Evolutionary conservation across 2,329 filamentous ascomycete species (phyloP).

Genomic region (Neodidymelliopsis sp.): DNA sequence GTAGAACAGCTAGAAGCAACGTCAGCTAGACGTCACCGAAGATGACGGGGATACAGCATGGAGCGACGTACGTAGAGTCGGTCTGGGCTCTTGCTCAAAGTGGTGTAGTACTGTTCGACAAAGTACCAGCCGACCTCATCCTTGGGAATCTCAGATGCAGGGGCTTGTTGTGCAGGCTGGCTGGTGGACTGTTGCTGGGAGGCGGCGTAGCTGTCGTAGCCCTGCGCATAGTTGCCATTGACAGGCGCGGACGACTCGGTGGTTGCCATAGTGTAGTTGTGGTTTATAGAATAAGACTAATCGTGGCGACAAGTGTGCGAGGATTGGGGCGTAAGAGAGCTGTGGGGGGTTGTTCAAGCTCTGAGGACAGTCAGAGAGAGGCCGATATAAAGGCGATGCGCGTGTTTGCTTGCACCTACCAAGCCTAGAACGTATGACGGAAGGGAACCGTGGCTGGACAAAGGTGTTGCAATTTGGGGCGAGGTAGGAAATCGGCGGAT

Average conservation of each 20-base stretch:
- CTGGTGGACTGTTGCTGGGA: constrained; percentile 37
- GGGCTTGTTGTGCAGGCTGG: constrained; percentile 38
- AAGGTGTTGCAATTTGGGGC: constrained; percentile 4
- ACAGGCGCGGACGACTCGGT: constrained; percentile 49
- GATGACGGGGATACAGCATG: neutral
- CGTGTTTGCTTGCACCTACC: constrained; percentile 24
- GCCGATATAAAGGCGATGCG: constrained; percentile 12
- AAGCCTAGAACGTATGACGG: constrained; percentile 18
- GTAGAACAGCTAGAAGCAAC: constrained; percentile 75
- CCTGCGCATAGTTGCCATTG: constrained; percentile 59
- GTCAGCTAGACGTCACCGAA: constrained; percentile 29
- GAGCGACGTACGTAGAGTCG: constrained; percentile 73
- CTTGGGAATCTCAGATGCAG: constrained; percentile 66
- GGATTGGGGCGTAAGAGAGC: constrained; percentile 15
- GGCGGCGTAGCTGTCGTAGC: constrained; percentile 49
- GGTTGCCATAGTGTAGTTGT: constrained; percentile 42
- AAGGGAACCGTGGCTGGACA: constrained; percentile 19
- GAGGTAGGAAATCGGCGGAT: constrained; percentile 6
- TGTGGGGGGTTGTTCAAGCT: constrained; percentile 13
- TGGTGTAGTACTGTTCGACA: constrained; percentile 99
- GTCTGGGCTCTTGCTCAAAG: constrained; percentile 90
- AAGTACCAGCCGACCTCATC: constrained; percentile 99
- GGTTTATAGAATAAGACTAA: constrained; percentile 11
- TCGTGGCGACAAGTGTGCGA: neutral
- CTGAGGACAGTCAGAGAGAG: constrained; percentile 9